Evolutionary conservation across 2,329 filamentous ascomycete genomes (phyloP).

Genomic region (Aspergillus neotritici): DNA sequence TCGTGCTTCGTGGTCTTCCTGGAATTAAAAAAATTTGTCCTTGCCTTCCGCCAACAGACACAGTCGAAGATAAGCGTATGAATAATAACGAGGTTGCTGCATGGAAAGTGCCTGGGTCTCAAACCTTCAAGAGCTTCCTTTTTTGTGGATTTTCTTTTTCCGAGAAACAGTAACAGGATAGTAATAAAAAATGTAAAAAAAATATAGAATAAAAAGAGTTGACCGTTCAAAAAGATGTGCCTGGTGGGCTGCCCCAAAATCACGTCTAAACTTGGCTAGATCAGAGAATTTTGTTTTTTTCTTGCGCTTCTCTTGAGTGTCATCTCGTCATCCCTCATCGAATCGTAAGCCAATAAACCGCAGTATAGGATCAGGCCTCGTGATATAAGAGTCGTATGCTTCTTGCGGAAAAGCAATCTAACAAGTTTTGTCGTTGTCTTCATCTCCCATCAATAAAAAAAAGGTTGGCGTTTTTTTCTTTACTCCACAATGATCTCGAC

Average conservation of each 20-base stretch:
- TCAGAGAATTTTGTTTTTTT: conserved; percentile 32
- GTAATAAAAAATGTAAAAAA: conserved; percentile 8
- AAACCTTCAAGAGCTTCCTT: conserved; percentile 21
- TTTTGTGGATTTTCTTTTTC: conserved; percentile 27
- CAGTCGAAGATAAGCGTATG: conserved; percentile 10
- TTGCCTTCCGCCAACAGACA: conserved; percentile 20
- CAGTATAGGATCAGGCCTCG: conserved; percentile 34
- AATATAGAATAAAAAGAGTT: conserved; percentile 19
- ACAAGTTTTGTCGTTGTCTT: conserved; percentile 28
- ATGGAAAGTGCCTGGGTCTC: conserved; percentile 23
- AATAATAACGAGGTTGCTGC: conserved; percentile 17
- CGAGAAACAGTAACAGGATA: conserved; percentile 21
- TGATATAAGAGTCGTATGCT: conserved; percentile 39
- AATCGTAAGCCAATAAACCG: conserved; percentile 42
- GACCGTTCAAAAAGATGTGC: conserved; percentile 27
- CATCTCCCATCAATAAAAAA: conserved; percentile 24
- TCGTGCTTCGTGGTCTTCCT: conserved; percentile 35
- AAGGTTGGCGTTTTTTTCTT: conserved; percentile 8
- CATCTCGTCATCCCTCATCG: conserved; percentile 46
- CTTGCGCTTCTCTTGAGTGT: conserved; percentile 38
- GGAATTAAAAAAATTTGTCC: conserved; percentile 18
- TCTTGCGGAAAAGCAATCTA: conserved; percentile 38
- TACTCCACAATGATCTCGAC: conserved; percentile 61
- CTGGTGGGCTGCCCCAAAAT: conserved; percentile 38
- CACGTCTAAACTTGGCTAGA: conserved; percentile 40